Evolutionary conservation across 1,284 basidiomycete genomes (phyloP).

Genomic region (Xerocomus nothofagi): DNA sequence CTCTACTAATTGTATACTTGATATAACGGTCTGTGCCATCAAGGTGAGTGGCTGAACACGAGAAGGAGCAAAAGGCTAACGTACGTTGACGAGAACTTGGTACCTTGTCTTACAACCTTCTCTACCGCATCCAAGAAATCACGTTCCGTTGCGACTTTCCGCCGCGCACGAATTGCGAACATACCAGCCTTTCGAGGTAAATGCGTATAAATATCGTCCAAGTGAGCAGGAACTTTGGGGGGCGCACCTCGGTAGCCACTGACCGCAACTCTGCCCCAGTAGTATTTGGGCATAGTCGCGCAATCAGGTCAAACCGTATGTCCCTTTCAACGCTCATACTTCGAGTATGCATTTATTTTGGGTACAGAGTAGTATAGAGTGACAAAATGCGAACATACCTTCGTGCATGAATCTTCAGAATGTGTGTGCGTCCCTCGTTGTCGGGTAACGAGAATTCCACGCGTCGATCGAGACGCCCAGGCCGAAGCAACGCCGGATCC

Average conservation of each 20-base stretch:
- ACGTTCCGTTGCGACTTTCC: constrained; percentile 96
- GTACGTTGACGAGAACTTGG: constrained; percentile 77
- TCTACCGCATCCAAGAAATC: constrained; percentile 98
- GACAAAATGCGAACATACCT: constrained; percentile 46
- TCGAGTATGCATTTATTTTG: constrained; percentile 2
- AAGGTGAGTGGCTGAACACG: constrained; percentile 12
- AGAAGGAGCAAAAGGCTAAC: constrained; percentile 2
- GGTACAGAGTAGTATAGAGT: constrained; percentile 3
- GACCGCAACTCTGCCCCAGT: constrained; percentile 97
- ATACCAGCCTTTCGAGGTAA: constrained; percentile 76
- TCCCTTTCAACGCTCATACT: constrained; percentile 98
- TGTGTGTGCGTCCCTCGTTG: constrained; percentile 95
- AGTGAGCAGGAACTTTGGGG: not conserved
- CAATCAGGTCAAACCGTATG: constrained; percentile 97
- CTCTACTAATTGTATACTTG: constrained; percentile 69
- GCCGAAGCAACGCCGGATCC: constrained; percentile 94
- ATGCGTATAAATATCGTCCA: not conserved
- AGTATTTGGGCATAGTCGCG: constrained; percentile 95
- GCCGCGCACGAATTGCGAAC: constrained; percentile 96
- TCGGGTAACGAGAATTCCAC: constrained; percentile 97
- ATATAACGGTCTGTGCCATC: constrained; percentile 55
- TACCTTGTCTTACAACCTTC: constrained; percentile 97
- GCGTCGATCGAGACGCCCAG: constrained; percentile 93
- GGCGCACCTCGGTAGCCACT: constrained; percentile 88
- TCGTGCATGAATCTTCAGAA: constrained; percentile 94